phyloP scores from a whole-genome alignment of 805 yeast genomes.

The Candida jianshihensis region DNA sequence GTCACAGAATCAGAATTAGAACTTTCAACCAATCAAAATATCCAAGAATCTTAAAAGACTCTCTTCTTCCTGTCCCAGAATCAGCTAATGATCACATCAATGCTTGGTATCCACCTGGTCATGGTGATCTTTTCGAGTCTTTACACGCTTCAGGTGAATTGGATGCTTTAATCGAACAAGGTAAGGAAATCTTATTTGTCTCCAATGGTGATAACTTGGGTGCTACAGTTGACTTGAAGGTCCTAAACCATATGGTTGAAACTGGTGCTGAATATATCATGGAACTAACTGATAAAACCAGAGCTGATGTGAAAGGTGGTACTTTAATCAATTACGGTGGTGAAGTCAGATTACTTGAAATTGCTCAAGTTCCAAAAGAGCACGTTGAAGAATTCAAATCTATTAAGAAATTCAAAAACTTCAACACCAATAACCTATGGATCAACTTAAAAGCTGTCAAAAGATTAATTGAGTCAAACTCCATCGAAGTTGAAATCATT shows the following conservation, averaged over 20 bases:
- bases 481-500: conserved; percentile 86
- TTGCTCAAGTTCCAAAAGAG: conserved; percentile 97
- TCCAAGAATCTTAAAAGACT: conserved; percentile 93
- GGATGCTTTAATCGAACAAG: conserved; percentile 82
- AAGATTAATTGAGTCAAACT: conserved; percentile 78
- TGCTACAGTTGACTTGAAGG: conserved; percentile 91
- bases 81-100: conserved; percentile 65
- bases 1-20: conserved; percentile 89
- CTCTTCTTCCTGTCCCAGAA: conserved; percentile 92
- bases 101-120: conserved; percentile 99
- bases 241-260: conserved; percentile 88
- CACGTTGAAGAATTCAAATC: conserved; percentile 97
- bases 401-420: conserved; percentile 95
- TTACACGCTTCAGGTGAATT: conserved; percentile 86
- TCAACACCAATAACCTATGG: conserved; percentile 98
- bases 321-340: conserved; percentile 95
- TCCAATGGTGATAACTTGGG: conserved; percentile 98
- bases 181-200: conserved; percentile 90
- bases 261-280: conserved; percentile 90
- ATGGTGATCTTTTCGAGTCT: conserved; percentile 94
- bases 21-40: conserved; percentile 97
- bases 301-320: conserved; percentile 99
- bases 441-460: conserved; percentile 91
- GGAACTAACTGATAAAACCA: conserved; percentile 98
- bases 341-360: conserved; percentile 87